Base-by-base conservation (phyloP, 768 basidiomycete species). In the Leucocoprinus leucothites region DNA sequence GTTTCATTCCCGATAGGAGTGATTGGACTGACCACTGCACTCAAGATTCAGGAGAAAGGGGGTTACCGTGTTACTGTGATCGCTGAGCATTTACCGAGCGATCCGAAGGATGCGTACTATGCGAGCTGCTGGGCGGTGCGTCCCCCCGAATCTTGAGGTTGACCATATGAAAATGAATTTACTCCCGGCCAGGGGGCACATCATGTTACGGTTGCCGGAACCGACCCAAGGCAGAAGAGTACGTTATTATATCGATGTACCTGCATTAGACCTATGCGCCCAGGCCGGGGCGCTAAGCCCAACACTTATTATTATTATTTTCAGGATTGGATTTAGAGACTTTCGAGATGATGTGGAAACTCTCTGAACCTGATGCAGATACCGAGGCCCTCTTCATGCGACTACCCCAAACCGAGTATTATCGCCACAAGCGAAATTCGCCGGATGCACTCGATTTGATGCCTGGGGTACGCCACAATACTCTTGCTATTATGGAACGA, bases 121-220 rank as follows among this genome's bases (percentile, higher is more conserved):
- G 83, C 87, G 2, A 85, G 82, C 56, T 78, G 79, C 28, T 88
- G 85, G 84, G 87, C 87, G n/a, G 86, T 85, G 51, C 56, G 82
- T 71, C 47, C 36, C 14, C 38, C 87, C n/a, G n/a, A n/a, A n/a
- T n/a, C n/a, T n/a, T n/a, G n/a, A n/a, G n/a, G n/a, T n/a, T n/a
- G n/a, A n/a, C n/a, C n/a, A n/a, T n/a, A n/a, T n/a, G n/a, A n/a
- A n/a, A n/a, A n/a, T n/a, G n/a, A n/a, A n/a, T n/a, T n/a, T n/a
- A n/a, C n/a, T n/a, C n/a, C n/a, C n/a, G n/a, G n/a, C n/a, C n/a
- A n/a, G 87, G 87, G 86, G 16, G 87, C 86, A 0, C 85, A 87
- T 55, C 84, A 87, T 72, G 80, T 87, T 59, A 83, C 77, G 31
- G 68, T 74, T 5, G 80, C 80, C 4, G 74, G 69, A 14, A 69